Conservation (phyloP, 2,329 filamentous ascomycete genomes). For the Fusarium duplospermum region DNA sequence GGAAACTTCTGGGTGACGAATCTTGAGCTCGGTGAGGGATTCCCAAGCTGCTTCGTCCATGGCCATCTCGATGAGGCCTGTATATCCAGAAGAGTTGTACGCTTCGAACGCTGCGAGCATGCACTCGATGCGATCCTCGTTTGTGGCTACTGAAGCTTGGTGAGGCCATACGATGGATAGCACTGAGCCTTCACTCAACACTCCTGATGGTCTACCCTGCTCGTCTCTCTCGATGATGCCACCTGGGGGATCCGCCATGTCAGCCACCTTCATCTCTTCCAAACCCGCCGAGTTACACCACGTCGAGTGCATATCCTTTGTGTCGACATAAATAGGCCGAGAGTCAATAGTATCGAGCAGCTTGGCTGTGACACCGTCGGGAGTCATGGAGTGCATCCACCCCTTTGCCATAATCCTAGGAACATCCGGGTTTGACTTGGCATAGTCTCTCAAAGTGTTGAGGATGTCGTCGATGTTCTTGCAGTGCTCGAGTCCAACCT, state of each 20-base stretch:
- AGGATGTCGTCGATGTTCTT: conserved; percentile 62
- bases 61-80: conserved; percentile 69
- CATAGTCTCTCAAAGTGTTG: conserved; percentile 57
- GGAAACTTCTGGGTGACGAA: conserved; percentile 42
- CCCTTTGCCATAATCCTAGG: conserved; percentile 64
- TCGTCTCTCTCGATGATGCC: conserved; percentile 64
- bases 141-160: conserved; percentile 58
- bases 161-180: conserved; percentile 67
- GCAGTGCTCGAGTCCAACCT: conserved; percentile 62
- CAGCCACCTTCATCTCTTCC: conserved; percentile 59
- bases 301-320: conserved; percentile 66
- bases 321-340: conserved; percentile 67
- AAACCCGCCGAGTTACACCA: conserved; percentile 67
- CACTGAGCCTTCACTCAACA: conserved; percentile 64
- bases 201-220: conserved; percentile 59
- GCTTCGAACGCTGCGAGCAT: conserved; percentile 61
- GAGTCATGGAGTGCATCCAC: conserved; percentile 66
- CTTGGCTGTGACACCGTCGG: conserved; percentile 56
- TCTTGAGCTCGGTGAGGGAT: conserved; percentile 58
- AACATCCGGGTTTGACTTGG: conserved; percentile 58
- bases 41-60: conserved; percentile 70
- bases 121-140: conserved; percentile 60
- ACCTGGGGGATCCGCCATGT: conserved; percentile 60
- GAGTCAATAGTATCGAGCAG: conserved; percentile 63
- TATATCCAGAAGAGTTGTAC: conserved; percentile 65